These are phyloP conservation scores for Vitis amurensis DNA, from an alignment of 164 flowering plant genomes.

Conservation along the genomic window DNA sequence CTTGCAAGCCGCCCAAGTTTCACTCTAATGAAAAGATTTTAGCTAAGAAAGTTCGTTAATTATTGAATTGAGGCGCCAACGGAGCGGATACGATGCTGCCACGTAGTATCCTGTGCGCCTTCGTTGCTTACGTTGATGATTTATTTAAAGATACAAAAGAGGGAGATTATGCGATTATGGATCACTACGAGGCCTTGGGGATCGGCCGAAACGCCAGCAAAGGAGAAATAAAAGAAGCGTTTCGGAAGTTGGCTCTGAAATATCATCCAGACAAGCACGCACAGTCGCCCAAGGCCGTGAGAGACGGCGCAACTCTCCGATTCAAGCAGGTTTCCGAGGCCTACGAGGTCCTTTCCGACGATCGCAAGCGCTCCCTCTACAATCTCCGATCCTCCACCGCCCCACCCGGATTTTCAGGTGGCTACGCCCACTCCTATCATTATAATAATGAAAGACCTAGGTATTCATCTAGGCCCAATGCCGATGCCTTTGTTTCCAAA, in stretches of 20 bases:
- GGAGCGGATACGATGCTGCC: slow-evolving; percentile 16
- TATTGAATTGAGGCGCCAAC: too few species aligned
- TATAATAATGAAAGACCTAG: neutral
- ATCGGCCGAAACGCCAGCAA: slow-evolving; percentile 54
- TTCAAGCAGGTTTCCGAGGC: slow-evolving; percentile 89
- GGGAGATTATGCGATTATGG: slow-evolving; percentile 28
- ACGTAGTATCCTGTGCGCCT: slow-evolving; percentile 3
- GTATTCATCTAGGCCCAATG: neutral
- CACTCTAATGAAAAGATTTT: too few species aligned
- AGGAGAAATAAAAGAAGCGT: slow-evolving; percentile 75
- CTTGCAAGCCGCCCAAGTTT: too few species aligned
- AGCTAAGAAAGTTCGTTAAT: too few species aligned
- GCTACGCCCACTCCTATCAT: slow-evolving; percentile 7
- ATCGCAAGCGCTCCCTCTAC: slow-evolving; percentile 69
- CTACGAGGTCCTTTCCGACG: slow-evolving; percentile 70
- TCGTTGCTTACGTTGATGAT: neutral
- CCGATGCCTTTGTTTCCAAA: slow-evolving; percentile 13
- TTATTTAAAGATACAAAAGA: neutral
- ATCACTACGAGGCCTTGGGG: slow-evolving; percentile 74
- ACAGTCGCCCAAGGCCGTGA: slow-evolving; percentile 44
- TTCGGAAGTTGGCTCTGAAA: slow-evolving; percentile 63
- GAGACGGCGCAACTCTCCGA: slow-evolving; percentile 43
- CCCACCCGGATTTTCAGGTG: slow-evolving; percentile 11
- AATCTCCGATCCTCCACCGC: slow-evolving; percentile 20
- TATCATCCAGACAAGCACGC: slow-evolving; percentile 89